phyloP scores from a whole-genome alignment of 306 rosid genomes.

The Astragalus glycyphyllos region DNA sequence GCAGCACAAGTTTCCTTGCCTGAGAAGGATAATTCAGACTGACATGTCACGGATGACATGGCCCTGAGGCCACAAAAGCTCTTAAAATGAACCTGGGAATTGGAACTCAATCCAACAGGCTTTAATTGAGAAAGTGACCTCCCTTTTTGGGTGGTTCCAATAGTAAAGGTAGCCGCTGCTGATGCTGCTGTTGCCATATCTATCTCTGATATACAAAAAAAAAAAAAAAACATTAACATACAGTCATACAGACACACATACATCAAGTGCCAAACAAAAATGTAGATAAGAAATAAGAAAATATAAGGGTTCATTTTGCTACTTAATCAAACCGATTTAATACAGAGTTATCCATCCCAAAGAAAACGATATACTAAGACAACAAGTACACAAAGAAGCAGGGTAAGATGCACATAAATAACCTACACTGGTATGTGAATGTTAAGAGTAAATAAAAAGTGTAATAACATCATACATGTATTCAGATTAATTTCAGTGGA shows the following conservation, averaged over 20 bases:
- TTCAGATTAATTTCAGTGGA: not conserved
- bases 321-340: not conserved
- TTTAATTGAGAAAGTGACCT: conserved; percentile 58
- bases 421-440: not conserved
- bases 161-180: conserved; percentile 63
- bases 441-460: not conserved
- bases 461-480: not conserved
- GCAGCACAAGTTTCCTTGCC: conserved; percentile 63
- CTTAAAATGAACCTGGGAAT: conserved; percentile 58
- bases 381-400: not conserved
- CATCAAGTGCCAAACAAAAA: not conserved
- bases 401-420: conserved; percentile 7
- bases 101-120: conserved; percentile 56
- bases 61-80: conserved; percentile 82
- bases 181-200: conserved; percentile 81
- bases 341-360: not conserved
- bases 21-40: conserved; percentile 62
- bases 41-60: conserved; percentile 46
- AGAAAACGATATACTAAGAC: not conserved
- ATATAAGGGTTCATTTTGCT: not conserved
- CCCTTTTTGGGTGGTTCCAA: conserved; percentile 62
- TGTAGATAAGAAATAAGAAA: not conserved
- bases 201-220: conserved; percentile 32
- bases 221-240: too few species aligned
- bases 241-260: not conserved